A percentile compares a stretch with the other conserved stretches of the same genome.
phyloP scores from a whole-genome alignment of 208 protist species.

The Leishmania tropica region DNA sequence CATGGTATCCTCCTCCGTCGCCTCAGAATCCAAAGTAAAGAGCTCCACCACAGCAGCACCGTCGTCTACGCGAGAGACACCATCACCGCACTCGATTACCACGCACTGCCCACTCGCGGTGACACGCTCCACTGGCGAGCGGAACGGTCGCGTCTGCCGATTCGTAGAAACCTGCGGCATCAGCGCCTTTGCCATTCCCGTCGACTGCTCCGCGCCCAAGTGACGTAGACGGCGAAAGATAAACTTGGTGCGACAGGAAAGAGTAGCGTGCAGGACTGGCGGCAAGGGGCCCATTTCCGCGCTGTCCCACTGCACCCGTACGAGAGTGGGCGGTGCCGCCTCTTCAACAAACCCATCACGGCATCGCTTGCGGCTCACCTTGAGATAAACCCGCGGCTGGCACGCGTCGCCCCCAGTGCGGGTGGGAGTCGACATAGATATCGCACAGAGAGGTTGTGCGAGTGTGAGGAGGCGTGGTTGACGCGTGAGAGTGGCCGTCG shows the following conservation, averaged over 20 bases:
- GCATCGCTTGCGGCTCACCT: constrained; percentile 18
- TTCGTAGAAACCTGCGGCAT: background rate
- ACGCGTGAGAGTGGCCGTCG: background rate
- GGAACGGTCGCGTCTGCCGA: background rate
- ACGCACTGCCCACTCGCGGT: constrained; percentile 17
- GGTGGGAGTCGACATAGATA: background rate
- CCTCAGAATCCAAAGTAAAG: constrained; percentile 21
- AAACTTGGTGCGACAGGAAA: constrained; percentile 18
- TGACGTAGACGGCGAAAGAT: constrained; percentile 24
- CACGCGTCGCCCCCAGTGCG: background rate
- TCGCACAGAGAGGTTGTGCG: no score
- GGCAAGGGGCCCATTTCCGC: constrained; percentile 33
- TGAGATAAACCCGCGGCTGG: constrained; percentile 23
- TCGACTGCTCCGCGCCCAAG: background rate
- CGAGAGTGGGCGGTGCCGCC: constrained; percentile 15
- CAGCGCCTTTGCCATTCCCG: background rate
- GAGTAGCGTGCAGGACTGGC: constrained; percentile 6
- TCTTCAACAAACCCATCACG: constrained; percentile 23
- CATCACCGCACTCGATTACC: constrained; percentile 25
- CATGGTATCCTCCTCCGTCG: constrained; percentile 21
- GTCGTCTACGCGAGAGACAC: background rate
- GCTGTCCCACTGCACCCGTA: constrained; percentile 37
- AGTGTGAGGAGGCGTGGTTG: background rate
- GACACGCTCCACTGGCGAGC: constrained; percentile 19
- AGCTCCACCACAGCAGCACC: background rate